Base-by-base conservation (phyloP, 2,329 filamentous ascomycete species). In the Xylaria sp. region DNA sequence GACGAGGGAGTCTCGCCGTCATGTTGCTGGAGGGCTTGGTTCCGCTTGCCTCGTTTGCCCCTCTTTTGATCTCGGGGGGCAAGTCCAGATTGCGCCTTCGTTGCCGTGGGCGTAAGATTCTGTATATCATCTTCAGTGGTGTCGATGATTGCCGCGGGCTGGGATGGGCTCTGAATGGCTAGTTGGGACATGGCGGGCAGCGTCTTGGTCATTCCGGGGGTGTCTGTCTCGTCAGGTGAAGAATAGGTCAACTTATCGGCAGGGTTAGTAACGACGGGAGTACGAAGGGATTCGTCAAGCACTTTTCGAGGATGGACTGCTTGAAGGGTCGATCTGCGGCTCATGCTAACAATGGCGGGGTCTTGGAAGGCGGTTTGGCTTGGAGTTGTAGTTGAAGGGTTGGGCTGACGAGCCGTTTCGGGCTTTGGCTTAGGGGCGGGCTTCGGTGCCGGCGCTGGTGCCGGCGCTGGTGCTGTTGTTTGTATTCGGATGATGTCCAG, bases 261-360 rank as follows among this genome's bases (percentile, higher is more conserved):
- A 23, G 58, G 67, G 57, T 68, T 71, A 13, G 60, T 48, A 7
- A 60, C 67, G 65, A 50, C 30, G 2, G 65, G 58, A 46, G 70
- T 70, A 39, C 72, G 73, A 48, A 67, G 66, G 61, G 71, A 72
- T 63, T 73, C 73, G 51, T 66, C 67, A 3, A 66, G 68, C 55
- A 70, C 72, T 3, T 70, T 67, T n/a, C 67, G 71, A 34, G 67
- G 56, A 50, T 67, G 66, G 30, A 58, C 46, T 9, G 71, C 66
- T 11, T 59, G 69, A 0, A 70, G 68, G 30, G 65, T 70, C 1
- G 79, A 76, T 3, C 74, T 76, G 52, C 77, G 76, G 19, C 78
- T 78, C 54, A 90, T 83, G 70, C 90, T 92, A 51, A 95, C 72
- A 58, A 95, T 95, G 2, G 91, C 91, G 9, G 91, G 91, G 68